These are phyloP conservation scores for Zygoascus biomembranicola DNA, from an alignment of 805 yeast species.

Conservation along the genomic window DNA sequence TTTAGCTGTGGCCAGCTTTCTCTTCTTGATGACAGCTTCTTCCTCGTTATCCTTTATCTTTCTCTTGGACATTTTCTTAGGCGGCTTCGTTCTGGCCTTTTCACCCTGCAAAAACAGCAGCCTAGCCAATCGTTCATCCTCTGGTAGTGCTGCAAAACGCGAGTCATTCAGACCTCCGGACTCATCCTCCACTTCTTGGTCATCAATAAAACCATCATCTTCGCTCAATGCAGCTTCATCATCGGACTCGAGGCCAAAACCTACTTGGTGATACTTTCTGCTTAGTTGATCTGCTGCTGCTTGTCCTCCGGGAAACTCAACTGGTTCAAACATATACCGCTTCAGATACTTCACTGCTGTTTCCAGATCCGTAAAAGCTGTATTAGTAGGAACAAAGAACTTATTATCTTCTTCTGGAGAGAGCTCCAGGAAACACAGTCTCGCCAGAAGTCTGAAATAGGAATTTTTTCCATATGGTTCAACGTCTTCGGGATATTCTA, in stretches of 20 bases:
- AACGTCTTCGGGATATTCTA: neutral
- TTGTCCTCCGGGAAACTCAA: slow-evolving; percentile 30
- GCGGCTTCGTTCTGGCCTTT: neutral
- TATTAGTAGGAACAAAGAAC: slow-evolving; percentile 32
- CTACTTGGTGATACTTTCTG: slow-evolving; percentile 4
- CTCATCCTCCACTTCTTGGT: slow-evolving; percentile 25
- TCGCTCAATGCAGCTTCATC: slow-evolving; percentile 32
- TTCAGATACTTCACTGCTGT: slow-evolving; percentile 33
- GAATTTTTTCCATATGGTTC: slow-evolving; percentile 16
- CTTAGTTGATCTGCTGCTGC: slow-evolving; percentile 30
- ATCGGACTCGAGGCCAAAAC: slow-evolving; percentile 19
- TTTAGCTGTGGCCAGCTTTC: slow-evolving; percentile 4
- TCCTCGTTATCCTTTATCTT: slow-evolving; percentile 15
- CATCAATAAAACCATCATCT: slow-evolving; percentile 24
- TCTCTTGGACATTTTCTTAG: neutral
- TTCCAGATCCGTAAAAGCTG: slow-evolving; percentile 29
- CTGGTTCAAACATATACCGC: slow-evolving; percentile 34
- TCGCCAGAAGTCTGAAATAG: slow-evolving; percentile 38
- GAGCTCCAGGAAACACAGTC: slow-evolving; percentile 38
- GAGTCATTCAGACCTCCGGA: slow-evolving; percentile 17
- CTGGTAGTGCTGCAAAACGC: slow-evolving; percentile 18
- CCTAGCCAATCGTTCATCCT: slow-evolving; percentile 18
- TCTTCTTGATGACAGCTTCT: slow-evolving; percentile 6
- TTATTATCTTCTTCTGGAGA: slow-evolving; percentile 32
- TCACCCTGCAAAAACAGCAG: slow-evolving; percentile 4